These are phyloP conservation scores for Lyophyllum semitale DNA, from an alignment of 768 basidiomycete genomes.

Conservation along the genomic window DNA sequence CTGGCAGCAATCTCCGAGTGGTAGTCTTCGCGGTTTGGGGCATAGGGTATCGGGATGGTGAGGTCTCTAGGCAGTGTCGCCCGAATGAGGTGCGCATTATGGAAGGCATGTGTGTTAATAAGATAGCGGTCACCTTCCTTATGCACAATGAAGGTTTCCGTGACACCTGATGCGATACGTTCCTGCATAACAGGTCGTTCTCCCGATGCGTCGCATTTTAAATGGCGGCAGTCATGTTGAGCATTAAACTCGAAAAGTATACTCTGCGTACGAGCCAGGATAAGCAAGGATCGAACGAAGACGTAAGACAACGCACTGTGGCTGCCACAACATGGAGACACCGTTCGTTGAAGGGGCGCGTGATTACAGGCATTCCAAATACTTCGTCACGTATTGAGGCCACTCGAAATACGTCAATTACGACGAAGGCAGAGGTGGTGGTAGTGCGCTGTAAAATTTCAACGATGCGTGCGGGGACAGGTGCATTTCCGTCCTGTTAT, in stretches of 20 bases:
- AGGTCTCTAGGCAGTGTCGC: constrained; percentile 19
- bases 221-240: constrained; percentile 4
- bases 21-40: constrained; percentile 10
- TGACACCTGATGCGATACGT: constrained; percentile 12
- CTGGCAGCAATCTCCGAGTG: background rate
- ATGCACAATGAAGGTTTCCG: constrained; percentile 18
- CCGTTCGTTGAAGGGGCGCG: constrained; percentile 9
- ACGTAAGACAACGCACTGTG: constrained; percentile 10
- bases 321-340: constrained; percentile 12
- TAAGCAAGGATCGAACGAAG: background rate
- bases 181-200: constrained; percentile 18
- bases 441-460: constrained; percentile 18
- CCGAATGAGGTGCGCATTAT: constrained; percentile 29
- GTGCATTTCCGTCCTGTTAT: constrained; percentile 3
- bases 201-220: background rate
- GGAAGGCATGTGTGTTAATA: constrained; percentile 29
- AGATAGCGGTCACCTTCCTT: constrained; percentile 16
- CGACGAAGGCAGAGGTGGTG: constrained; percentile 1
- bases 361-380: constrained; percentile 25
- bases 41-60: constrained; percentile 16
- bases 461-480: constrained; percentile 17
- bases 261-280: constrained; percentile 5
- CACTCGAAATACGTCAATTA: constrained; percentile 21
- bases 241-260: constrained; percentile 21
- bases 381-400: constrained; percentile 13